These are phyloP conservation scores for Moringa oleifera DNA, from an alignment of 345 rosid species.

Conservation along the genomic window DNA sequence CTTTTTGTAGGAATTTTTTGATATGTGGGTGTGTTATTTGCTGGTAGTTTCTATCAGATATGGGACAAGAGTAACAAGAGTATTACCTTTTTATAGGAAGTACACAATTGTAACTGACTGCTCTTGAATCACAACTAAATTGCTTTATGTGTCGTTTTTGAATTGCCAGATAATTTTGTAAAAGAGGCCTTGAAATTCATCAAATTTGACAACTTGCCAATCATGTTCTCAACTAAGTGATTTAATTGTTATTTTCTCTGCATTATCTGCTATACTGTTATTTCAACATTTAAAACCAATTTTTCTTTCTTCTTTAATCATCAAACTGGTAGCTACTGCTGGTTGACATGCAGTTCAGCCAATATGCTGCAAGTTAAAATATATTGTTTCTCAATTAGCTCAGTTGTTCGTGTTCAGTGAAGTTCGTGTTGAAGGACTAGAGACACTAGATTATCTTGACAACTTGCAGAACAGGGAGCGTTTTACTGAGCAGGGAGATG, in stretches of 20 bases:
- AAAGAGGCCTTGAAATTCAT: not conserved
- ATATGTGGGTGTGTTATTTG: no score
- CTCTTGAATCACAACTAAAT: not conserved
- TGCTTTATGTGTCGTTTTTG: no score
- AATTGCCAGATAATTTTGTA: not conserved
- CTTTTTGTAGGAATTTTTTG: no score
- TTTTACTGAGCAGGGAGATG: constrained; percentile 93
- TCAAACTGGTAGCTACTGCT: not conserved
- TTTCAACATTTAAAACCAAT: not conserved
- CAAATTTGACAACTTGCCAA: not conserved
- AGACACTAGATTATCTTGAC: constrained; percentile 91
- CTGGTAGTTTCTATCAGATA: no score
- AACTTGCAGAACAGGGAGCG: constrained; percentile 78
- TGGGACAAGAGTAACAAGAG: no score
- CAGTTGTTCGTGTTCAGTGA: constrained; percentile 53
- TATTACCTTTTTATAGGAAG: no score
- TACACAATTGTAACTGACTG: not conserved
- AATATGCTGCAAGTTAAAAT: not conserved
- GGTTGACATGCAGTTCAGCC: not conserved
- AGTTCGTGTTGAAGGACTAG: constrained; percentile 94
- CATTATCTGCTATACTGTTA: not conserved
- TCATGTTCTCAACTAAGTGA: not conserved
- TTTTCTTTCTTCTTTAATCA: not conserved
- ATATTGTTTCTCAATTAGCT: constrained; percentile 3
- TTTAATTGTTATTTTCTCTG: not conserved